Percentiles rank a stretch among this genome's conserved stretches.
These are phyloP conservation scores for Scortechinia acanthostroma DNA, from an alignment of 2,329 filamentous ascomycete genomes.

Conservation along the genomic window DNA sequence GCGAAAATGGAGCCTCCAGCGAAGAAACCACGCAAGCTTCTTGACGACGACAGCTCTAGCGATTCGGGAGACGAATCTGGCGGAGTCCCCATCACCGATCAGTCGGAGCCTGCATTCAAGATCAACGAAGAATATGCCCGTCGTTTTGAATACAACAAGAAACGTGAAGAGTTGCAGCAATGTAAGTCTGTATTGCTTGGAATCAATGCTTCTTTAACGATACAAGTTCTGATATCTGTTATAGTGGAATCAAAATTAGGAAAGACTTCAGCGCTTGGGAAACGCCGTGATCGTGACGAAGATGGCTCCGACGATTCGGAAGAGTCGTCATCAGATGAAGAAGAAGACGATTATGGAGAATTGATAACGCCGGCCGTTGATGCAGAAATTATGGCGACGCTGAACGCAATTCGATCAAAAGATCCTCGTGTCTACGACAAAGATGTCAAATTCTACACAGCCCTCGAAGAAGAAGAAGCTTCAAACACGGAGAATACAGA, in stretches of 20 bases:
- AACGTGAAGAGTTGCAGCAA: constrained; percentile 56
- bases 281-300: constrained; percentile 20
- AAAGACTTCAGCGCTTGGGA: constrained; percentile 20
- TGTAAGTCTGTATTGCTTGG: constrained; percentile 21
- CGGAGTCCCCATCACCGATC: constrained; percentile 13
- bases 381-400: constrained; percentile 56
- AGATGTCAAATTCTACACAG: constrained; percentile 52
- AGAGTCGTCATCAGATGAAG: constrained; percentile 46
- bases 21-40: constrained; percentile 3
- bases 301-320: constrained; percentile 29
- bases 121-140: constrained; percentile 67
- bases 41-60: constrained; percentile 19
- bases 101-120: constrained; percentile 34
- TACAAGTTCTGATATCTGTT: constrained; percentile 12
- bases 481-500: constrained; percentile 6
- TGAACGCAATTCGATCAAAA: constrained; percentile 61
- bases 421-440: constrained; percentile 65
- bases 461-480: constrained; percentile 34
- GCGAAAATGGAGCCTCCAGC: not conserved
- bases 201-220: not conserved
- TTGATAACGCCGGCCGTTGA: constrained; percentile 59
- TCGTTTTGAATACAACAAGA: constrained; percentile 70
- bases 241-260: constrained; percentile 47
- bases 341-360: constrained; percentile 64
- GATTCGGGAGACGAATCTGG: constrained; percentile 16